Percentiles rank a stretch among this genome's conserved stretches.
These are phyloP conservation scores for Geotrichum aggregatum DNA, from an alignment of 1,139 yeast genomes.

Conservation along the genomic window DNA sequence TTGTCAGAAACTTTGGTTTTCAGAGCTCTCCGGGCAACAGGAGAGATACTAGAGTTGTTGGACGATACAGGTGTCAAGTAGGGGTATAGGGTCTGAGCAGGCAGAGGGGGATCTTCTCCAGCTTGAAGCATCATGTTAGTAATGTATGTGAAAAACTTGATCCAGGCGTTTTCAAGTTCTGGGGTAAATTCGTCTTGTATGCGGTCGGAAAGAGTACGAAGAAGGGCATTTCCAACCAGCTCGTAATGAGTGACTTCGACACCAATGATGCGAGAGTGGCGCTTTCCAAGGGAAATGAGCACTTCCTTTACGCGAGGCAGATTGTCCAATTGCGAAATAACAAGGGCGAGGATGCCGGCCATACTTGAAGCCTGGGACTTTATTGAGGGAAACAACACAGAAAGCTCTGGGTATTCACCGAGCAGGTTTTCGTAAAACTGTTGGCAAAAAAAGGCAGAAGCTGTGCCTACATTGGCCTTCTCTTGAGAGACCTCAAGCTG, in stretches of 20 bases:
- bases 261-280: slow-evolving; percentile 71
- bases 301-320: slow-evolving; percentile 53
- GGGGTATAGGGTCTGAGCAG: slow-evolving; percentile 27
- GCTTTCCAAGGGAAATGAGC: slow-evolving; percentile 60
- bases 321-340: slow-evolving; percentile 48
- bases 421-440: slow-evolving; percentile 61
- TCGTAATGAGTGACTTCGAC: slow-evolving; percentile 71
- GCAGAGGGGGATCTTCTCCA: slow-evolving; percentile 56
- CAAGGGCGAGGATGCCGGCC: slow-evolving; percentile 72
- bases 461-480: slow-evolving; percentile 31
- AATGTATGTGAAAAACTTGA: slow-evolving; percentile 48
- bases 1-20: slow-evolving; percentile 18
- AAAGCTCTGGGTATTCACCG: slow-evolving; percentile 51
- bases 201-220: slow-evolving; percentile 70
- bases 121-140: slow-evolving; percentile 63
- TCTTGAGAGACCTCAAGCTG: slow-evolving; percentile 28
- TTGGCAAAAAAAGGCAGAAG: slow-evolving; percentile 39
- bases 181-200: slow-evolving; percentile 49
- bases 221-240: slow-evolving; percentile 72
- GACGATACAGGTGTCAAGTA: slow-evolving; percentile 22
- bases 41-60: slow-evolving; percentile 14
- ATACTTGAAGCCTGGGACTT: slow-evolving; percentile 71
- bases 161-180: slow-evolving; percentile 63
- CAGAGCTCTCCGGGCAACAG: slow-evolving; percentile 22
- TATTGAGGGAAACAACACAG: slow-evolving; percentile 59